A percentile compares a stretch with the other conserved stretches of the same genome.
phyloP scores from a whole-genome alignment of 257 asterid species.

The Solanum habrochaites region DNA sequence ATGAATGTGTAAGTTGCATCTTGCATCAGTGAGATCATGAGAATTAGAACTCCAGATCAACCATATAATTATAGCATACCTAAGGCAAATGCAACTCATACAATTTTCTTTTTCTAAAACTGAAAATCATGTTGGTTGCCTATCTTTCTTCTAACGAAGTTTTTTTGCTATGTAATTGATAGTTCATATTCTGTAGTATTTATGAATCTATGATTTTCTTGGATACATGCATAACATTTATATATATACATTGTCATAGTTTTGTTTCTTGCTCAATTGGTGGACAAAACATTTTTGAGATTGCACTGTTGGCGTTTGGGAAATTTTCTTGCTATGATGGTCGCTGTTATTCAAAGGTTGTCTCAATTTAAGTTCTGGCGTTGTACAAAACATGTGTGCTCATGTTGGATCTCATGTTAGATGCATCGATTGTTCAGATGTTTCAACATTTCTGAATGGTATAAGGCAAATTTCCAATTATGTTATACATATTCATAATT shows the following conservation, averaged over 20 bases:
- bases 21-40: conserved; percentile 14
- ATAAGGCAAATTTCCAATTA: not conserved
- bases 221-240: not conserved
- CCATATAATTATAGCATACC: not conserved
- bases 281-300: not conserved
- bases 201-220: not conserved
- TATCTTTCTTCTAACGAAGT: not conserved
- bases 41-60: conserved; percentile 13
- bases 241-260: not conserved
- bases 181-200: not conserved
- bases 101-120: not conserved
- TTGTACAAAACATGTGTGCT: not conserved
- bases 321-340: not conserved
- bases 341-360: conserved; percentile 2
- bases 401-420: conserved; percentile 6
- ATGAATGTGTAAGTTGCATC: not conserved
- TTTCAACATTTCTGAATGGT: not conserved
- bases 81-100: not conserved
- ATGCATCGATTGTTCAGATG: not conserved
- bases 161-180: not conserved
- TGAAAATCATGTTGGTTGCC: not conserved
- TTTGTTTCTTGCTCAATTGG: not conserved
- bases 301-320: not conserved
- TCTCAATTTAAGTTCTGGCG: not conserved
- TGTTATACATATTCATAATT: not conserved